Evolutionary conservation across 352 stramenopile species (phyloP).

Genomic region (Globisporangium spiculum): DNA sequence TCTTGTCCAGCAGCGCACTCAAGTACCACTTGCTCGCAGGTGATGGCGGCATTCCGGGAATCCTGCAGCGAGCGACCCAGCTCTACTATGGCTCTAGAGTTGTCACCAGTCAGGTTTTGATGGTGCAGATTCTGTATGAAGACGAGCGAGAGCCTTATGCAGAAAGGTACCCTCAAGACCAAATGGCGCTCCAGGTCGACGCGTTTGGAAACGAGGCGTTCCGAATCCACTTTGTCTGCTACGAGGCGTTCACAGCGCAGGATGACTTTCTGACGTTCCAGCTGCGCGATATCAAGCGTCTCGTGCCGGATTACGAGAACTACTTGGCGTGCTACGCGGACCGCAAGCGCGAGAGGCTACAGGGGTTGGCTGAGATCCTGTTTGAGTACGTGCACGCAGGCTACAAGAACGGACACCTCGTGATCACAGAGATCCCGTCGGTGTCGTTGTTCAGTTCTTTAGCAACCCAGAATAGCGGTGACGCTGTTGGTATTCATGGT

Average conservation of each 20-base stretch:
- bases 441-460: not conserved
- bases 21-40: constrained; percentile 48
- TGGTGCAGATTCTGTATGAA: constrained; percentile 67
- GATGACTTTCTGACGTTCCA: constrained; percentile 53
- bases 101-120: constrained; percentile 39
- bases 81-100: constrained; percentile 42
- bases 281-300: constrained; percentile 36
- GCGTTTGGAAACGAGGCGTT: constrained; percentile 28
- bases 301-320: constrained; percentile 38
- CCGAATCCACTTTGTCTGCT: constrained; percentile 48
- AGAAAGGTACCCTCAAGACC: not conserved
- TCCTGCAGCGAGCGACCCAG: constrained; percentile 37
- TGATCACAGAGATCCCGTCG: constrained; percentile 41
- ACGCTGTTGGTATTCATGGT: constrained; percentile 2
- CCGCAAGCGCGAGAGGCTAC: constrained; percentile 30
- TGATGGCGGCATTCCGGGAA: constrained; percentile 48
- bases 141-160: constrained; percentile 21
- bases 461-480: constrained; percentile 4
- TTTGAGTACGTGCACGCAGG: constrained; percentile 44
- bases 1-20: constrained; percentile 46
- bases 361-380: constrained; percentile 47
- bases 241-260: constrained; percentile 44
- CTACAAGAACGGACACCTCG: constrained; percentile 69
- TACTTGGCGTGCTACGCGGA: constrained; percentile 28
- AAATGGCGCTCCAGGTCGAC: constrained; percentile 10